These are phyloP conservation scores for Aspergillus melleus DNA, from an alignment of 2,329 filamentous ascomycete species.

Conservation along the genomic window DNA sequence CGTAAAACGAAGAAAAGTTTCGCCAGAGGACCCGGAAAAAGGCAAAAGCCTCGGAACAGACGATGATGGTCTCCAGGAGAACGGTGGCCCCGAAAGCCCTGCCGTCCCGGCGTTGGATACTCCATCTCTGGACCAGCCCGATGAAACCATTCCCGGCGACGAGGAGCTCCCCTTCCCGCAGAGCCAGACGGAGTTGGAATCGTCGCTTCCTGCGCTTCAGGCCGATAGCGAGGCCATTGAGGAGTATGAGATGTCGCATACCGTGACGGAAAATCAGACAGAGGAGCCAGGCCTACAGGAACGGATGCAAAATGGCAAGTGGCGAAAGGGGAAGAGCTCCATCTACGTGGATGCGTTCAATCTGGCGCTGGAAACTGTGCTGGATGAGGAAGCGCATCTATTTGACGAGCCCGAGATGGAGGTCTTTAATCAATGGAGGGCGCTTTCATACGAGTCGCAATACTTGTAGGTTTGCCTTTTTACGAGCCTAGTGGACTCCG, in stretches of 20 bases:
- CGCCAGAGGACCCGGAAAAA: conserved; percentile 11
- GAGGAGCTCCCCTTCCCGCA: conserved; percentile 30
- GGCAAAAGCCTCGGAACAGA: conserved; percentile 8
- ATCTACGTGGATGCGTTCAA: conserved; percentile 99
- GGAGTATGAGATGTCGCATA: conserved; percentile 72
- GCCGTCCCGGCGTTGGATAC: conserved; percentile 23
- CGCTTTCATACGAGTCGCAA: conserved; percentile 78
- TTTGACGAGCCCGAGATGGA: conserved; percentile 77
- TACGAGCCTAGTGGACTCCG: background rate
- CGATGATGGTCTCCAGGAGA: background rate
- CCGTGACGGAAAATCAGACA: conserved; percentile 48
- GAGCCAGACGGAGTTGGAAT: conserved; percentile 67
- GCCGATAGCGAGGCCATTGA: conserved; percentile 71
- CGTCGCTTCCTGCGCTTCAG: conserved; percentile 66
- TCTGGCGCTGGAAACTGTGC: conserved; percentile 81
- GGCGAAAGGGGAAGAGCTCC: conserved; percentile 77
- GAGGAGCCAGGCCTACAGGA: conserved; percentile 46
- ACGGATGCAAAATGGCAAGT: conserved; percentile 59
- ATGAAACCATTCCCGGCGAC: conserved; percentile 24
- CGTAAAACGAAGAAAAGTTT: conserved; percentile 33
- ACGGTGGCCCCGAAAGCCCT: background rate
- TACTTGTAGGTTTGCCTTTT: conserved; percentile 66
- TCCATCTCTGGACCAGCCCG: conserved; percentile 20
- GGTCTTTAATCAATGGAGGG: conserved; percentile 75
- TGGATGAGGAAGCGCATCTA: conserved; percentile 83